phyloP scores from a whole-genome alignment of 1,139 yeast genomes.

The Saccharomyces hybrid region DNA sequence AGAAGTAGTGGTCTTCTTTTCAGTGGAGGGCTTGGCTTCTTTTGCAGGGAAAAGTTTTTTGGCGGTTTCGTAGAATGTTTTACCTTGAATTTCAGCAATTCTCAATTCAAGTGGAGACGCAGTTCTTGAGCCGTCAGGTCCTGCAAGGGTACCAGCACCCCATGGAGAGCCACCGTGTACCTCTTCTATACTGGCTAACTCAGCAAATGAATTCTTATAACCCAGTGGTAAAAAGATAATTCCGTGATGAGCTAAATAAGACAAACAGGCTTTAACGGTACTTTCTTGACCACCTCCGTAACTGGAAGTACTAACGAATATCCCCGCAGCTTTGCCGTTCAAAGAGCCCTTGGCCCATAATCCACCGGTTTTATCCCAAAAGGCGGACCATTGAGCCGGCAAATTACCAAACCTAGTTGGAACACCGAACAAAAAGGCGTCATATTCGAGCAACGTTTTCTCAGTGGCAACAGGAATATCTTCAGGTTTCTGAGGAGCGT shows the following conservation, averaged over 20 bases:
- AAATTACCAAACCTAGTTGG: constrained; percentile 59
- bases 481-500: constrained; percentile 55
- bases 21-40: constrained; percentile 3
- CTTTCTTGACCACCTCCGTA: constrained; percentile 66
- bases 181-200: constrained; percentile 47
- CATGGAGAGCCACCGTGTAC: constrained; percentile 69
- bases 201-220: constrained; percentile 44
- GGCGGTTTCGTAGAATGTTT: constrained; percentile 46
- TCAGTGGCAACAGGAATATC: constrained; percentile 46
- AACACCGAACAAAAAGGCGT: constrained; percentile 55
- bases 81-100: constrained; percentile 59
- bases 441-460: constrained; percentile 44
- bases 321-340: constrained; percentile 50
- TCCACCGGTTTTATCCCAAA: constrained; percentile 56
- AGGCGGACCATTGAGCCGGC: constrained; percentile 58
- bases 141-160: constrained; percentile 68
- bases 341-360: constrained; percentile 55
- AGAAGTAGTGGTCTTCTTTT: constrained; percentile 7
- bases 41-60: constrained; percentile 12
- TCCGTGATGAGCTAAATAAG: constrained; percentile 55
- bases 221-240: constrained; percentile 57
- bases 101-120: constrained; percentile 54
- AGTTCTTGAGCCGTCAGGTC: constrained; percentile 58
- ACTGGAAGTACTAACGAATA: constrained; percentile 50
- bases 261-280: constrained; percentile 44